Base-by-base conservation (phyloP, 768 basidiomycete species). In the Suillus hirtellus region DNA sequence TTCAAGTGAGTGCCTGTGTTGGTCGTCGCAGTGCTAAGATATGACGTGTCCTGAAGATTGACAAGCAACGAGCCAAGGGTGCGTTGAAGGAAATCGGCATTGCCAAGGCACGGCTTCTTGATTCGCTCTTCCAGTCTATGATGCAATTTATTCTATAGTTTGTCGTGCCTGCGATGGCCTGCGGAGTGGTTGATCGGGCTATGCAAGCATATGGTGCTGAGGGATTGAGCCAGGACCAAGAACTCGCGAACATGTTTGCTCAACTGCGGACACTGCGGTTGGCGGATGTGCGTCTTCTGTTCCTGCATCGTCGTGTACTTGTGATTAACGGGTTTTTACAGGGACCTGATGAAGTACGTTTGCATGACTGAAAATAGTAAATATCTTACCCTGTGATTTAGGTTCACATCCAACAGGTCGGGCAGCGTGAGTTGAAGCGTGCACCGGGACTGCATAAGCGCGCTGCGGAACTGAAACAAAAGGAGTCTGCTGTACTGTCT, bases 191-290 rank as follows among this genome's bases (percentile, higher is more conserved):
- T 44, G 97, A 99, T 77, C 89, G 95, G n/a, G 90, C 95, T 2
- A 98, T 99, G 59, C 97, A 99, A 79, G 81, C 92, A 0, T 95
- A 90, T 70, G 97, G 97, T 60, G 97, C 95, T n/a, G 96, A 98
- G 76, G 97, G 97, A 40, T 79, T 99, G 52, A 92, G 85, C 27
- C 94, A 97, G 77, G 96, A 99, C 69, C 89, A 89, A 42, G 85
- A 86, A 24, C 84, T 99, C 40, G 95, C 96, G 0, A 71, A 75
- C 58, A 82, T 84, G 64, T 98, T 87, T 82, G 91, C 93, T 34
- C 84, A 84, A 10, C 73, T 98, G 67, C 84, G 97, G 60, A 97
- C 96, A 0, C 83, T 99, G 27, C 87, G 96, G 37, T 83, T 93
- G 69, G 93, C 93, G 62, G 93, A 94, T 75, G 93, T 93, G 72